A percentile compares a stretch with the other conserved stretches of the same genome.
These are phyloP conservation scores for Fomitopsis pinicola DNA, from an alignment of 1,284 basidiomycete species.

Conservation along the genomic window DNA sequence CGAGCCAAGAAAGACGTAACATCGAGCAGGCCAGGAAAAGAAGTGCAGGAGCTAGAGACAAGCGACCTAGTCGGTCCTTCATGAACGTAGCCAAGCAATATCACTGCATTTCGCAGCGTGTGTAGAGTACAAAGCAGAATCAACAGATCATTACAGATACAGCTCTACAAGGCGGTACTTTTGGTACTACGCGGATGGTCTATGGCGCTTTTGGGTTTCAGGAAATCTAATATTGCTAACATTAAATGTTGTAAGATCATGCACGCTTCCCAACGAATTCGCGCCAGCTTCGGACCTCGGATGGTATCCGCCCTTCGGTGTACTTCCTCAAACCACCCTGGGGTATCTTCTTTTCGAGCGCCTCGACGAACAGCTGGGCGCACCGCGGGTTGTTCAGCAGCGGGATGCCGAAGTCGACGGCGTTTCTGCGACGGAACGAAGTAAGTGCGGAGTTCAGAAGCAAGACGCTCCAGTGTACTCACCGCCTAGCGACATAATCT, in stretches of 20 bases:
- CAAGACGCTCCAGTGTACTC: conserved; percentile 20
- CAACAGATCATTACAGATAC: conserved; percentile 3
- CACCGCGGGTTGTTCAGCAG: conserved; percentile 90
- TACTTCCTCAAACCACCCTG: conserved; percentile 81
- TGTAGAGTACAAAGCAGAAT: conserved; percentile 3
- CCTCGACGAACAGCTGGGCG: conserved; percentile 90
- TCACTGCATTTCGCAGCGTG: background rate
- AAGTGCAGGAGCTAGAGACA: conserved; percentile 38
- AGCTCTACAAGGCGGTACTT: conserved; percentile 5
- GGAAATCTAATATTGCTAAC: background rate
- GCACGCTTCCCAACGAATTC: conserved; percentile 78
- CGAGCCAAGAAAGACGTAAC: conserved; percentile 30
- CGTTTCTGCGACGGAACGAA: conserved; percentile 51
- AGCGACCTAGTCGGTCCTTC: conserved; percentile 29
- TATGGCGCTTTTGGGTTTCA: background rate
- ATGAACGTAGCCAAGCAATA: background rate
- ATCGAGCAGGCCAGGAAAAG: conserved; percentile 29
- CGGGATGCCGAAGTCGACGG: conserved; percentile 89
- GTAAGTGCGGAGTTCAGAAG: background rate
- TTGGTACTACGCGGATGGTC: conserved; percentile 4
- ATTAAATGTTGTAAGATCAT: conserved; percentile 27
- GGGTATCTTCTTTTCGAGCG: conserved; percentile 85
- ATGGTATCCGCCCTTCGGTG: conserved; percentile 87
- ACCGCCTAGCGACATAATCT: conserved; percentile 93
- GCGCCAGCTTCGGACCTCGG: conserved; percentile 89